A percentile compares a stretch with the other conserved stretches of the same genome.
These are phyloP conservation scores for Nitzschia putrida DNA, from an alignment of 108 stramenopile genomes.

Conservation along the genomic window DNA sequence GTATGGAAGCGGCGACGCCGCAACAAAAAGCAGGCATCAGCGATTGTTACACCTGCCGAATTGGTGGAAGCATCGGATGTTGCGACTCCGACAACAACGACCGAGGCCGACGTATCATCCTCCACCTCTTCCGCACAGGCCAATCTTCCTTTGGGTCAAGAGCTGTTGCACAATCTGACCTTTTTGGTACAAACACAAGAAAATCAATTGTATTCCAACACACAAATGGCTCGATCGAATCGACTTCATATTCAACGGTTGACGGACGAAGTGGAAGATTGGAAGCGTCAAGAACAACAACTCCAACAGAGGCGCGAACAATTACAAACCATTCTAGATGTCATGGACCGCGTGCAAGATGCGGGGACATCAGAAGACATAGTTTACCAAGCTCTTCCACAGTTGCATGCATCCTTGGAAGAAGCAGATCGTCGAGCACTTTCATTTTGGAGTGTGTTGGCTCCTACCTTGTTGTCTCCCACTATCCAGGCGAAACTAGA, in stretches of 20 bases:
- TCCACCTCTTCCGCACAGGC: neutral
- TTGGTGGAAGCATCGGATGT: conserved; percentile 73
- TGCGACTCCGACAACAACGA: conserved; percentile 53
- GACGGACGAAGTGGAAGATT: conserved; percentile 48
- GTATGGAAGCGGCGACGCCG: conserved; percentile 42
- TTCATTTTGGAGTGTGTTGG: conserved; percentile 58
- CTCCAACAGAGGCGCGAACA: conserved; percentile 44
- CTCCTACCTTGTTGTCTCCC: conserved; percentile 70
- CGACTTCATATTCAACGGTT: conserved; percentile 57
- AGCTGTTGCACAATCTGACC: conserved; percentile 83
- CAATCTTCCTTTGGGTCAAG: conserved; percentile 66
- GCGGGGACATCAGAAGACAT: neutral
- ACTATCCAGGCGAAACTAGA: conserved; percentile 46
- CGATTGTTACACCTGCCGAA: conserved; percentile 67
- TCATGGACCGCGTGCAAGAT: conserved; percentile 55
- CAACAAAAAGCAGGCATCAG: conserved; percentile 41
- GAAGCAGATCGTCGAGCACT: conserved; percentile 57
- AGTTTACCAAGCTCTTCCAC: conserved; percentile 4
- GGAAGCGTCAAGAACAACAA: conserved; percentile 39
- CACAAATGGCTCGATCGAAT: conserved; percentile 54
- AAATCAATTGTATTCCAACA: conserved; percentile 66
- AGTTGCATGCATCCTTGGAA: conserved; percentile 34
- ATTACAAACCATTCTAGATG: conserved; percentile 46
- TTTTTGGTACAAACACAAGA: conserved; percentile 75
- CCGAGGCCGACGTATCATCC: neutral